Percentiles rank a stretch among this genome's conserved stretches.
Conservation (phyloP, 148 eudicot genomes). For the Rhododendron vialii region DNA sequence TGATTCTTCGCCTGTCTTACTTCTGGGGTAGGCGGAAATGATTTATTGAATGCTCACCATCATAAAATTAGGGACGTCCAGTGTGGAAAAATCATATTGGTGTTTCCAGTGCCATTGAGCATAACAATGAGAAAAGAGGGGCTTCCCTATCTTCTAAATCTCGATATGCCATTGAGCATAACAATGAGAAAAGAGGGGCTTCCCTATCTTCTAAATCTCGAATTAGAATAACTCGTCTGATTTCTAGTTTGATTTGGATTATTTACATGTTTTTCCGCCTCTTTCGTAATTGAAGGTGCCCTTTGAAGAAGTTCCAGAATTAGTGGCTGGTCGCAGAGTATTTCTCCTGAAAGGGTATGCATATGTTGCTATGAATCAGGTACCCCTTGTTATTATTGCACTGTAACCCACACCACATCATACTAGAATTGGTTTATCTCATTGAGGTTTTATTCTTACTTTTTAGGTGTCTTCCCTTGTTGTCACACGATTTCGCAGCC, state of each 20-base stretch:
- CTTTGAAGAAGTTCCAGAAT: slow-evolving; percentile 89
- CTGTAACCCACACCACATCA: not conserved
- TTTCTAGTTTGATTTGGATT: slow-evolving; percentile 12
- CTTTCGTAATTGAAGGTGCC: slow-evolving; percentile 63
- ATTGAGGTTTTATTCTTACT: slow-evolving; percentile 13
- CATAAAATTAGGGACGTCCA: not conserved
- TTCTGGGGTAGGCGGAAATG: not conserved
- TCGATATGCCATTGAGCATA: not conserved
- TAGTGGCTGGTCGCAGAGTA: slow-evolving; percentile 79
- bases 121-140: slow-evolving; percentile 1
- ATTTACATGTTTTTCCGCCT: not conserved
- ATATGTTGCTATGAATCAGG: slow-evolving; percentile 92
- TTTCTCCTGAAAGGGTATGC: slow-evolving; percentile 79
- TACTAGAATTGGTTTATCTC: not conserved
- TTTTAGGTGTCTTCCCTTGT: slow-evolving; percentile 71
- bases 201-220: not conserved
- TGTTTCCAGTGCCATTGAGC: not conserved
- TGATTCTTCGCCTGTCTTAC: not conserved
- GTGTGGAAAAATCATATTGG: not conserved
- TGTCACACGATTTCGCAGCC: slow-evolving; percentile 74
- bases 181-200: slow-evolving; percentile 2
- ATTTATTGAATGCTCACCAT: not conserved
- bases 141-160: not conserved
- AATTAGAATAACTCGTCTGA: not conserved
- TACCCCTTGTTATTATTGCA: slow-evolving; percentile 10